Evolutionary conservation across 2,329 filamentous ascomycete species (phyloP).

Genomic region (Colletotrichum horii): DNA sequence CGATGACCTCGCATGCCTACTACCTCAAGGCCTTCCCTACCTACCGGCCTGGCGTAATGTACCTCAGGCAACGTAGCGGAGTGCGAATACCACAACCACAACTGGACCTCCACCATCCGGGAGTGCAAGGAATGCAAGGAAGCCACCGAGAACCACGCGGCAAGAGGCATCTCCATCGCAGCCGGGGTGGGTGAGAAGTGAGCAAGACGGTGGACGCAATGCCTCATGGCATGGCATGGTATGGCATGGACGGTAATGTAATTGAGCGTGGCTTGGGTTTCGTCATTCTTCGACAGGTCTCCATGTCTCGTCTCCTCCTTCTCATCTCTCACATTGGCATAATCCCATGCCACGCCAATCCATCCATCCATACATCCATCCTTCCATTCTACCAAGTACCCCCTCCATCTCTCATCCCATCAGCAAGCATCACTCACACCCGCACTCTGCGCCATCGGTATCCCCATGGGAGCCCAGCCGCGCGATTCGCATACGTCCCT

Average conservation of each 20-base stretch:
- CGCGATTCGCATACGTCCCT: neutral
- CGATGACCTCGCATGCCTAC: neutral
- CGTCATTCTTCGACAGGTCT: neutral
- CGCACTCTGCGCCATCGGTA: neutral
- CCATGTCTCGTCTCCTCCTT: neutral
- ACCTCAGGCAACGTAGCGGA: too few species aligned
- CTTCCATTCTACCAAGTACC: neutral
- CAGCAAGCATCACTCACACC: neutral
- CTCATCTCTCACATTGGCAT: constrained; percentile 9
- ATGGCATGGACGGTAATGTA: neutral
- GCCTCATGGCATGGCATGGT: neutral
- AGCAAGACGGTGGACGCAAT: neutral
- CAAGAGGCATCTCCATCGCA: neutral
- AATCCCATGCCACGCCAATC: neutral
- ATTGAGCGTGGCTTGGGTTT: neutral
- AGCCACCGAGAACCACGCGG: neutral
- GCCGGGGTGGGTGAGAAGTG: neutral
- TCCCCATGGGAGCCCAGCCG: neutral
- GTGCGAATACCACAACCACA: neutral
- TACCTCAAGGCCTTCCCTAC: neutral
- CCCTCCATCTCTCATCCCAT: neutral
- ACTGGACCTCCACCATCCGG: neutral
- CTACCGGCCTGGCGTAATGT: neutral
- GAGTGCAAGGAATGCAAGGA: neutral
- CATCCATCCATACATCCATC: neutral